Percentiles rank a stretch among this genome's conserved stretches.
These are phyloP conservation scores for Bauhinia variegata DNA, from an alignment of 306 rosid genomes.

Conservation along the genomic window DNA sequence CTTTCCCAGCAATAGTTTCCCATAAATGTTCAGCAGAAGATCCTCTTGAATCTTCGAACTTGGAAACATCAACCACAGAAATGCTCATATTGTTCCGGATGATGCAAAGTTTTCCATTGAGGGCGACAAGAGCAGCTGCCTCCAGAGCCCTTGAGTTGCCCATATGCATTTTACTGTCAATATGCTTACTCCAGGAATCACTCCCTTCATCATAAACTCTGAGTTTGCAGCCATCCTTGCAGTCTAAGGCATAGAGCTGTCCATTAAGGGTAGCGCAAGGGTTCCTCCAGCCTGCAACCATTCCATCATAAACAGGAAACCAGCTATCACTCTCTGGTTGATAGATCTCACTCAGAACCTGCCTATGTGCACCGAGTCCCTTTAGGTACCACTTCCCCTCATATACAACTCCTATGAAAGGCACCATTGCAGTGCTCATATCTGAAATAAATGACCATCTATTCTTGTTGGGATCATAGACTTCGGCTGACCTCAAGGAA, in stretches of 20 bases:
- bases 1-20: constrained; percentile 80
- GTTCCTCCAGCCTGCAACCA: constrained; percentile 89
- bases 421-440: constrained; percentile 91
- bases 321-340: constrained; percentile 72
- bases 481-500: constrained; percentile 80
- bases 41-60: constrained; percentile 50
- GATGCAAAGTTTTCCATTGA: constrained; percentile 73
- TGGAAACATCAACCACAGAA: constrained; percentile 72
- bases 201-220: constrained; percentile 62
- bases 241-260: constrained; percentile 75
- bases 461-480: constrained; percentile 82
- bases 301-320: constrained; percentile 72
- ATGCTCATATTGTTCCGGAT: constrained; percentile 80
- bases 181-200: constrained; percentile 73
- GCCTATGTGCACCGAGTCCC: constrained; percentile 82
- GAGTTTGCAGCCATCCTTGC: constrained; percentile 84
- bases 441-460: constrained; percentile 82
- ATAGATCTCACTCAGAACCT: constrained; percentile 81
- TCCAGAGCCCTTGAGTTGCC: constrained; percentile 72
- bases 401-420: constrained; percentile 81
- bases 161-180: constrained; percentile 73
- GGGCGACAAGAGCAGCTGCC: constrained; percentile 78
- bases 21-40: constrained; percentile 67
- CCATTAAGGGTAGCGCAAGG: constrained; percentile 75
- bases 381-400: constrained; percentile 85